Percentiles rank a stretch among this genome's conserved stretches.
These are phyloP conservation scores for Rhodotorula sp. DNA, from an alignment of 1,284 basidiomycete species.

Conservation along the genomic window DNA sequence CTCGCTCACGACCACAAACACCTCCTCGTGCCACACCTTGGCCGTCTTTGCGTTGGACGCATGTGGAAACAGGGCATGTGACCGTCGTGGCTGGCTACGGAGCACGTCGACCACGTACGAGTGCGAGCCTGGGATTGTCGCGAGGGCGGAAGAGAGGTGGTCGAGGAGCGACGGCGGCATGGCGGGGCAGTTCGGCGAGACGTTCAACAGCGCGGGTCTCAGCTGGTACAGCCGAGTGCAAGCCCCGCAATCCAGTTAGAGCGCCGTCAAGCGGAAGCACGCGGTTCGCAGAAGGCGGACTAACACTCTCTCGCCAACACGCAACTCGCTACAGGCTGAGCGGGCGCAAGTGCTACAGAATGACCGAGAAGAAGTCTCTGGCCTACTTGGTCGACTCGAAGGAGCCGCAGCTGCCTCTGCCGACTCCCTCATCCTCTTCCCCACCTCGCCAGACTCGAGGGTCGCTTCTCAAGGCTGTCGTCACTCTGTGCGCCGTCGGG, in stretches of 20 bases:
- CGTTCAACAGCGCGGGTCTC: too few species aligned
- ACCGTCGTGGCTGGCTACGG: constrained; percentile 65
- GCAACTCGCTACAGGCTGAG: not conserved
- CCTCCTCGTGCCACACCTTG: constrained; percentile 64
- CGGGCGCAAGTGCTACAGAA: not conserved
- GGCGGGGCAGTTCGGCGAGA: not conserved
- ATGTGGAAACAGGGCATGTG: constrained; percentile 68
- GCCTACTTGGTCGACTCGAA: not conserved
- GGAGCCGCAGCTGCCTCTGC: not conserved
- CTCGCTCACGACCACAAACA: constrained; percentile 57
- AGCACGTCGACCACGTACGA: constrained; percentile 71
- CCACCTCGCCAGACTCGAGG: not conserved
- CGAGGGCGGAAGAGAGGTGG: constrained; percentile 62
- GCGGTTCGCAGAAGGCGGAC: too few species aligned
- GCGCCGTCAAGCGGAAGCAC: too few species aligned
- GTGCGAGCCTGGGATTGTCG: constrained; percentile 53
- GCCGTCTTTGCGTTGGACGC: constrained; percentile 56
- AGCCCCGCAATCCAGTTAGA: too few species aligned
- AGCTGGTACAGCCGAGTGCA: too few species aligned
- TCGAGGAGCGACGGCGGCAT: constrained; percentile 57
- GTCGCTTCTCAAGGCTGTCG: not conserved
- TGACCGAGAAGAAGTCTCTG: not conserved
- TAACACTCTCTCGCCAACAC: not conserved
- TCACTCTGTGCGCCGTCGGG: not conserved
- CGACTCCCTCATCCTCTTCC: not conserved